Conservation (phyloP, 352 stramenopile genomes). For the Phytophthora pistaciae region DNA sequence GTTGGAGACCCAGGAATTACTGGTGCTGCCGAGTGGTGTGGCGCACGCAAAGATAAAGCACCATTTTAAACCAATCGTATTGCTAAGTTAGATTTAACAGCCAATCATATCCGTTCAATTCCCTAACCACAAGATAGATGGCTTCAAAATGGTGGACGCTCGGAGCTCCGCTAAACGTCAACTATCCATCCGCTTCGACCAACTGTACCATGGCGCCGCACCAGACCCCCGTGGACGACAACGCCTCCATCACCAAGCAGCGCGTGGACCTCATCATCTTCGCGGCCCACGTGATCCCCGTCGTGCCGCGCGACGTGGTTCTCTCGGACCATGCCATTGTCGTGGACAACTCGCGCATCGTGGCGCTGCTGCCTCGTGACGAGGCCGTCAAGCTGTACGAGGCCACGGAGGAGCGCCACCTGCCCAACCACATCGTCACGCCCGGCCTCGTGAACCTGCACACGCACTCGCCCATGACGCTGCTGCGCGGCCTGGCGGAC, state of each 20-base stretch:
- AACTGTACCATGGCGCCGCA: slow-evolving; percentile 32
- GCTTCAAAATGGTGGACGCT: neutral
- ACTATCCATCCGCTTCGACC: neutral
- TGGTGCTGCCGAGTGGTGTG: slow-evolving; percentile 24
- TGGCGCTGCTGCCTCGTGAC: slow-evolving; percentile 73
- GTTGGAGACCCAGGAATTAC: slow-evolving; percentile 10
- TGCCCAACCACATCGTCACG: slow-evolving; percentile 78
- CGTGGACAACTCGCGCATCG: slow-evolving; percentile 71
- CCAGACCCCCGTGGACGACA: slow-evolving; percentile 15
- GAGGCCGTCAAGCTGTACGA: slow-evolving; percentile 65
- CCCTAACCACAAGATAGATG: neutral
- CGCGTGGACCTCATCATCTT: slow-evolving; percentile 79
- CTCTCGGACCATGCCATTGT: slow-evolving; percentile 83
- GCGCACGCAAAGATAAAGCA: neutral
- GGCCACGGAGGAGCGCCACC: slow-evolving; percentile 49
- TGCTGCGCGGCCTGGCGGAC: slow-evolving; percentile 88
- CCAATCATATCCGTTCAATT: neutral
- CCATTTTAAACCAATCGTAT: neutral
- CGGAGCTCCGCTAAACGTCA: neutral
- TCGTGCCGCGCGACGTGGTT: slow-evolving; percentile 78
- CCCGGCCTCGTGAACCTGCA: slow-evolving; percentile 90
- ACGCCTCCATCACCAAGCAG: slow-evolving; percentile 26
- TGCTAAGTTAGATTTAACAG: neutral
- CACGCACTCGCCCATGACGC: slow-evolving; percentile 88
- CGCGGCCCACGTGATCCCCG: slow-evolving; percentile 82